Evolutionary conservation across 768 basidiomycete species (phyloP).

Genomic region (Dacryopinax primogenitus): DNA sequence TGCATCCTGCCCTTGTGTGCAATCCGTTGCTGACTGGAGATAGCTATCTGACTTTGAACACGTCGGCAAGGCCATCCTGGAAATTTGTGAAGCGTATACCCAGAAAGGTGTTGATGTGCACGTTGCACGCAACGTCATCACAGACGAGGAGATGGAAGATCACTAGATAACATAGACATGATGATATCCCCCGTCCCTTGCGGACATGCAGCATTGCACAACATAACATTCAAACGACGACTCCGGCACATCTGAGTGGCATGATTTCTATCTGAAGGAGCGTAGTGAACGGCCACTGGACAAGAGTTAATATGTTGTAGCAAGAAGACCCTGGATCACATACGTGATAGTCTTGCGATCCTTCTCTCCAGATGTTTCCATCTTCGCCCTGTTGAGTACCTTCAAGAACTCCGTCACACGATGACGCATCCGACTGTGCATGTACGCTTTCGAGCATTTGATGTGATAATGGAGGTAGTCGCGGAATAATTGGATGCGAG

Average conservation of each 20-base stretch:
- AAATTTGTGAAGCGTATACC: not conserved
- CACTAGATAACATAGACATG: too few species aligned
- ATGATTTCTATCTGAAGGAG: not conserved
- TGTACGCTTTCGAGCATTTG: constrained; percentile 96
- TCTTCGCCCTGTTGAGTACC: constrained; percentile 90
- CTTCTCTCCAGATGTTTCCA: constrained; percentile 56
- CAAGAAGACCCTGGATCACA: constrained; percentile 13
- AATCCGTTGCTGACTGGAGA: not conserved
- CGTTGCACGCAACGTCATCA: not conserved
- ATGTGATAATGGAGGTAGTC: constrained; percentile 99
- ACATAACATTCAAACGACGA: too few species aligned
- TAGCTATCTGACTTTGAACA: not conserved
- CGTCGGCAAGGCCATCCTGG: not conserved
- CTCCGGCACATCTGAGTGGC: too few species aligned
- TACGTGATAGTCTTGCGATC: constrained; percentile 89
- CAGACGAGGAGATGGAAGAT: not conserved
- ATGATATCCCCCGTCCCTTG: too few species aligned
- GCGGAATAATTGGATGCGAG: constrained; percentile 90
- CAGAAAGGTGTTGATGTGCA: not conserved
- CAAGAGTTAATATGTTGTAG: not conserved
- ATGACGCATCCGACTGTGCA: constrained; percentile 93
- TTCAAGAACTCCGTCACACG: constrained; percentile 93
- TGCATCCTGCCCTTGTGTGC: not conserved
- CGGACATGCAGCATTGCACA: too few species aligned
- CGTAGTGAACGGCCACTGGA: not conserved